Conservation (phyloP, 345 rosid genomes). For the Eucalyptus erythrocorys region DNA sequence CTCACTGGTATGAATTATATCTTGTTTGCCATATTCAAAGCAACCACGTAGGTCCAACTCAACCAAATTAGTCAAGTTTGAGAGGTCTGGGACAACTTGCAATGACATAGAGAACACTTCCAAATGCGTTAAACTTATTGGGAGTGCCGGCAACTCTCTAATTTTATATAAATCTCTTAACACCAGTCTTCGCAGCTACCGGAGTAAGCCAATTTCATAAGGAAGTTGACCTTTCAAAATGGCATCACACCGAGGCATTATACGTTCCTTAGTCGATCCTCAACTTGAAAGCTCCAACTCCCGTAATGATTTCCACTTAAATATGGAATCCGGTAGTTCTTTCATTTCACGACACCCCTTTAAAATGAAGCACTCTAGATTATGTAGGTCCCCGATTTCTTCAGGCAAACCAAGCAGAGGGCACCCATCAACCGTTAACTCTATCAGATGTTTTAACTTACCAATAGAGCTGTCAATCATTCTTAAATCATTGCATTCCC, state of each 20-base stretch:
- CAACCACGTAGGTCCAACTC: rapidly evolving
- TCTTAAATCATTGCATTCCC: no score
- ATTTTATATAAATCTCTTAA: not conserved
- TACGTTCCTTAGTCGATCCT: rapidly evolving
- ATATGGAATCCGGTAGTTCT: not conserved
- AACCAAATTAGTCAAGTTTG: not conserved
- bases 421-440: no score
- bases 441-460: no score
- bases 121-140: not conserved
- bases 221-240: not conserved
- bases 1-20: not conserved
- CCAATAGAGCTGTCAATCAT: no score
- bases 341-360: rapidly evolving
- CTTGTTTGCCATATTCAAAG: not conserved
- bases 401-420: not conserved
- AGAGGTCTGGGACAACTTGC: not conserved
- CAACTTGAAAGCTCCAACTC: not conserved
- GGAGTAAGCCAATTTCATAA: not conserved
- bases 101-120: not conserved
- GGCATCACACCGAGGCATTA: not conserved
- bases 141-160: not conserved
- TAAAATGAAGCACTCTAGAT: not conserved
- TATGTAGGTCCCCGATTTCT: not conserved
- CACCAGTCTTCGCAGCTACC: rapidly evolving
- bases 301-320: not conserved